phyloP scores from a whole-genome alignment of 768 basidiomycete genomes.

The Tylopilus felleus region DNA sequence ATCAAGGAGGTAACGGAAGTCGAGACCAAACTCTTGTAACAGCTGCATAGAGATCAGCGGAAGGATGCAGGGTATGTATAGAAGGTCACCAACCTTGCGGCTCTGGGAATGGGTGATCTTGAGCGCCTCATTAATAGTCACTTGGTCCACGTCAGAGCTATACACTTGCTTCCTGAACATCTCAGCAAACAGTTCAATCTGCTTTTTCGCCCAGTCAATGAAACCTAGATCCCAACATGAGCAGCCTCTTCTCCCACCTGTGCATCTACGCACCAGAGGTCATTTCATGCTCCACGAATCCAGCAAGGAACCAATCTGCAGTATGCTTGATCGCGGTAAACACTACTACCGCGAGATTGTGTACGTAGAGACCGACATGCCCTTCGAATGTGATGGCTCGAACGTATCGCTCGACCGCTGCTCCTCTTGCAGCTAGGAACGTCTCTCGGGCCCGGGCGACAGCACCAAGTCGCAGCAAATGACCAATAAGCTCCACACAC shows the following conservation, averaged over 20 bases:
- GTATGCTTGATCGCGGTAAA: slow-evolving; percentile 97
- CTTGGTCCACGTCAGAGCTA: slow-evolving; percentile 68
- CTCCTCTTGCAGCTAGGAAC: slow-evolving; percentile 75
- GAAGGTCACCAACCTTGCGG: slow-evolving; percentile 57
- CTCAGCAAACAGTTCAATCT: slow-evolving; percentile 77
- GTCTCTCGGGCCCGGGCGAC: slow-evolving; percentile 76
- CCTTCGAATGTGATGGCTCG: slow-evolving; percentile 90
- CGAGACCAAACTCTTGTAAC: slow-evolving; percentile 89
- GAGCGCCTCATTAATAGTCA: slow-evolving; percentile 74
- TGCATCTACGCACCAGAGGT: slow-evolving; percentile 68
- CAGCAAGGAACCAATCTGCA: slow-evolving; percentile 95
- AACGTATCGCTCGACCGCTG: slow-evolving; percentile 72
- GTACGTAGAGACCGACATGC: slow-evolving; percentile 79
- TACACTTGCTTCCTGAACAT: slow-evolving; percentile 92
- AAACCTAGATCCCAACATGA: slow-evolving; percentile 54
- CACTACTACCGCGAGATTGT: slow-evolving; percentile 81
- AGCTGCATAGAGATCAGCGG: slow-evolving; percentile 44
- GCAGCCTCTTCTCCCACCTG: not conserved
- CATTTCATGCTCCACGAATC: slow-evolving; percentile 93
- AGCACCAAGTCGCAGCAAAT: slow-evolving; percentile 72
- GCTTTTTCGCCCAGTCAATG: slow-evolving; percentile 89
- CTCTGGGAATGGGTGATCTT: slow-evolving; percentile 77
- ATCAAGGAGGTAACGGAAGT: slow-evolving; percentile 91
- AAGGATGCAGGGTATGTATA: not conserved
- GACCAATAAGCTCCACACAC: slow-evolving; percentile 66